phyloP scores from a whole-genome alignment of 345 rosid genomes.

The Psidium guajava region DNA sequence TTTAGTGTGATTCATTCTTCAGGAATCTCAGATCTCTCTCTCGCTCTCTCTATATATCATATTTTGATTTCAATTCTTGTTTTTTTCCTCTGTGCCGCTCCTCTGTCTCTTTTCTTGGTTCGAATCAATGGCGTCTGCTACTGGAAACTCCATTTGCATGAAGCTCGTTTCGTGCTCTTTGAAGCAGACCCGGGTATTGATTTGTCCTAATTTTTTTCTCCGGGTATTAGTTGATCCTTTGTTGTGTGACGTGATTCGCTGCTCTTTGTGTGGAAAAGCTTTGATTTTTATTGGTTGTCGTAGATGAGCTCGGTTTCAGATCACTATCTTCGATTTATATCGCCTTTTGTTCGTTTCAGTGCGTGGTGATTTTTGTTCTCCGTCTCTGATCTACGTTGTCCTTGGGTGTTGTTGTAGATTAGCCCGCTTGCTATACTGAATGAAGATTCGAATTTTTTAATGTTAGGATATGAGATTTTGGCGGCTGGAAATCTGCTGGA shows the following conservation, averaged over 20 bases:
- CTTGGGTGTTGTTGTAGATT: neutral
- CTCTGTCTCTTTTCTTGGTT: neutral
- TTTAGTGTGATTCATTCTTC: neutral
- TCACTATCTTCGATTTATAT: neutral
- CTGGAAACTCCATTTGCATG: slow-evolving; percentile 3
- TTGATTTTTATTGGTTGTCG: neutral
- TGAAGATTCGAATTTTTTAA: neutral
- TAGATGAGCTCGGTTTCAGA: neutral
- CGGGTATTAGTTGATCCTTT: neutral
- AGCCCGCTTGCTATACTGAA: neutral
- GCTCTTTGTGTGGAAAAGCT: neutral
- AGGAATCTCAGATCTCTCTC: neutral
- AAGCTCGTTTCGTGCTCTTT: slow-evolving; percentile 2
- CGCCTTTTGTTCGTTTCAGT: neutral
- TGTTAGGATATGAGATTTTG: neutral
- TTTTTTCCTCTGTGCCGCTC: neutral
- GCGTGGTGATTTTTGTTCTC: neutral
- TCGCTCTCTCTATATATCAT: too few species aligned
- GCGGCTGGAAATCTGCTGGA: neutral
- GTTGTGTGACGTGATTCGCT: neutral
- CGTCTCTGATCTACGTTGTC: neutral
- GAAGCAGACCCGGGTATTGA: slow-evolving; percentile 1
- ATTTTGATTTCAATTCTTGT: neutral
- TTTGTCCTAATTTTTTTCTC: neutral
- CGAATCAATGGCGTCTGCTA: slow-evolving; percentile 1